Percentiles rank a stretch among this genome's conserved stretches.
Conservation (phyloP, 1,284 basidiomycete species). For the Polyporus tsugae region DNA sequence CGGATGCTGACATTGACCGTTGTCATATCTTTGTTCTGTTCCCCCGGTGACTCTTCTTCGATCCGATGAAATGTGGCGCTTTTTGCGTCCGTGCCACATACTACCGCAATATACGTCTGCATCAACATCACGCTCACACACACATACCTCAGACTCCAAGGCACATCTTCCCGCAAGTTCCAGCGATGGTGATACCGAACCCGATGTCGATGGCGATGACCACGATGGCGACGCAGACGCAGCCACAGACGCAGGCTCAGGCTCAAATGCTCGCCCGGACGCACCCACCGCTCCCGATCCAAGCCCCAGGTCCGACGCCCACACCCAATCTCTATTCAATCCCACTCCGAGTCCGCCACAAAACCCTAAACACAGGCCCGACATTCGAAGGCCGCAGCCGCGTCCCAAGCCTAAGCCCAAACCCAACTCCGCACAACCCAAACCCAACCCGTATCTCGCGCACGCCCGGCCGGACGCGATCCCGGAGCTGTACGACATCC, state of each 20-base stretch:
- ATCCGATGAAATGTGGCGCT: neutral
- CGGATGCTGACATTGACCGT: neutral
- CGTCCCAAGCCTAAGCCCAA: neutral
- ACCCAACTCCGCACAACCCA: neutral
- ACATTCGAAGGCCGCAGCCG: neutral
- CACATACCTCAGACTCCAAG: constrained; percentile 55
- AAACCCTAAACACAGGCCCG: neutral
- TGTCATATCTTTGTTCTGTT: neutral
- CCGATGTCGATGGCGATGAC: neutral
- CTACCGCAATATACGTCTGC: neutral
- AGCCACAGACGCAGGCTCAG: neutral
- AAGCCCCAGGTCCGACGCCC: neutral
- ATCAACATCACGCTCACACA: constrained; percentile 9
- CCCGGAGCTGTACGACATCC: constrained; percentile 81
- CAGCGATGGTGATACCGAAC: neutral
- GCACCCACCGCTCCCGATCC: neutral
- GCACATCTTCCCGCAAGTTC: constrained; percentile 52
- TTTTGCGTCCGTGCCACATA: constrained; percentile 3
- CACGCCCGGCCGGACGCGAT: constrained; percentile 55
- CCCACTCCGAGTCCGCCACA: neutral
- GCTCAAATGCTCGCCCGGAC: neutral
- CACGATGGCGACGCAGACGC: neutral
- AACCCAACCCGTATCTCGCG: constrained; percentile 52
- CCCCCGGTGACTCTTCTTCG: neutral
- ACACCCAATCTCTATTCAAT: constrained; percentile 6